Percentiles rank a stretch among this genome's conserved stretches.
Conservation (phyloP, 805 yeast genomes). For the Tetrapisispora nanseiensis region DNA sequence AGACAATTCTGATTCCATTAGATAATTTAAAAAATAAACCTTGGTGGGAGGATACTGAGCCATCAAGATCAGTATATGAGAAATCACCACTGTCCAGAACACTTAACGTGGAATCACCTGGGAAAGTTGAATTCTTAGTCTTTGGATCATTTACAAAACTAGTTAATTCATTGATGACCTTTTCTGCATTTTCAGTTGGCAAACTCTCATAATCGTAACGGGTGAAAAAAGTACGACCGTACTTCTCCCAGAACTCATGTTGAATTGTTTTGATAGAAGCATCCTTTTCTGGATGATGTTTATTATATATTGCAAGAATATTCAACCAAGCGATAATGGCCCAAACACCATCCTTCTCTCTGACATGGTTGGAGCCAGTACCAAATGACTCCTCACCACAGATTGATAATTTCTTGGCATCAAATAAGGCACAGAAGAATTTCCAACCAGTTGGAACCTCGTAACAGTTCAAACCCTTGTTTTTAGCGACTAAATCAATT, state of each 20-base stretch:
- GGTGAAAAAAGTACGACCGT: conserved; percentile 96
- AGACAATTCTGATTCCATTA: conserved; percentile 78
- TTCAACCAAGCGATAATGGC: conserved; percentile 97
- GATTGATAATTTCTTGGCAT: conserved; percentile 83
- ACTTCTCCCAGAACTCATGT: conserved; percentile 76
- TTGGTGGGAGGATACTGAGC: conserved; percentile 78
- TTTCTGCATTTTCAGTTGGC: conserved; percentile 59
- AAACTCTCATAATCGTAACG: conserved; percentile 92
- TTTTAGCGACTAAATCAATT: conserved; percentile 79
- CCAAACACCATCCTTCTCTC: conserved; percentile 98
- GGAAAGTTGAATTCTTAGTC: conserved; percentile 45
- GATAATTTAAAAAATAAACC: conserved; percentile 78
- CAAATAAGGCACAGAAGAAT: conserved; percentile 92
- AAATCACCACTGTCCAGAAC: conserved; percentile 81
- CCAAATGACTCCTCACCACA: conserved; percentile 99
- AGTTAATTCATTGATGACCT: conserved; percentile 49
- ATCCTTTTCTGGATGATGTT: conserved; percentile 43
- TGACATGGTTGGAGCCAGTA: conserved; percentile 93
- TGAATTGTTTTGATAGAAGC: conserved; percentile 76
- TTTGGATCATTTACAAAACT: conserved; percentile 29
- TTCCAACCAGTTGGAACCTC: conserved; percentile 99
- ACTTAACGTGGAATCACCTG: conserved; percentile 36
- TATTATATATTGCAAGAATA: conserved; percentile 76
- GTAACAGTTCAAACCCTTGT: conserved; percentile 63
- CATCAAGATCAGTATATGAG: conserved; percentile 89